Conservation (phyloP, 371 early-diverging fungal species). For the Cokeromyces recurvatus region DNA sequence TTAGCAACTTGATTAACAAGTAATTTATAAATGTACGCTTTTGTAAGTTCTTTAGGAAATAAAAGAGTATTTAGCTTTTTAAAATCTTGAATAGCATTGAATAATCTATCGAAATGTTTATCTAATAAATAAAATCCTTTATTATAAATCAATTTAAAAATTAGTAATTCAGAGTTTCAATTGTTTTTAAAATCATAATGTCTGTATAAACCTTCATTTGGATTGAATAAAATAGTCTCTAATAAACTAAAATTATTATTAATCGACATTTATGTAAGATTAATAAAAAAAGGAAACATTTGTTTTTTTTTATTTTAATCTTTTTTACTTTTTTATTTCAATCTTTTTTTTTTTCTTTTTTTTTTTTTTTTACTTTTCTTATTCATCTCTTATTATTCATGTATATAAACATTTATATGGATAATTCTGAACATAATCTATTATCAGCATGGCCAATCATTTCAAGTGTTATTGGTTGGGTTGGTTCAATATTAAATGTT, state of each 20-base stretch:
- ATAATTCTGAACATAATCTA: no score
- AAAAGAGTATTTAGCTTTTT: slow-evolving; percentile 8
- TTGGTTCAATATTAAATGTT: slow-evolving; percentile 4
- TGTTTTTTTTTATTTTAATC: no score
- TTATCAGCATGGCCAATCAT: no score
- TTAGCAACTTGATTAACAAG: slow-evolving; percentile 26
- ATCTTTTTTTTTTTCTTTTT: no score
- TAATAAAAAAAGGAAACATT: slow-evolving; percentile 6
- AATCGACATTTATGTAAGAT: background rate
- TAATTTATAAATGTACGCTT: slow-evolving; percentile 21
- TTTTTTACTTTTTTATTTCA: no score
- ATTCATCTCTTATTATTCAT: no score
- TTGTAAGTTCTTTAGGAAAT: slow-evolving; percentile 25
- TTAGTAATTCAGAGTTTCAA: background rate
- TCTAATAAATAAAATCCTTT: slow-evolving; percentile 16
- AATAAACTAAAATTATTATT: slow-evolving; percentile 33
- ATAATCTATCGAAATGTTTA: background rate
- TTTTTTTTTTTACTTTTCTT: no score
- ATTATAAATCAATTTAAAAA: background rate
- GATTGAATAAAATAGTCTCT: slow-evolving; percentile 53
- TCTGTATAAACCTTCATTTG: slow-evolving; percentile 27
- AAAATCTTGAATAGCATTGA: slow-evolving; percentile 7
- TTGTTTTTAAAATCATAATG: background rate
- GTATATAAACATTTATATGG: no score
- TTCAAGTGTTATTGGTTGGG: slow-evolving; percentile 29